Base-by-base conservation (phyloP, 2,329 filamentous ascomycete species). In the Nakataea oryzae region DNA sequence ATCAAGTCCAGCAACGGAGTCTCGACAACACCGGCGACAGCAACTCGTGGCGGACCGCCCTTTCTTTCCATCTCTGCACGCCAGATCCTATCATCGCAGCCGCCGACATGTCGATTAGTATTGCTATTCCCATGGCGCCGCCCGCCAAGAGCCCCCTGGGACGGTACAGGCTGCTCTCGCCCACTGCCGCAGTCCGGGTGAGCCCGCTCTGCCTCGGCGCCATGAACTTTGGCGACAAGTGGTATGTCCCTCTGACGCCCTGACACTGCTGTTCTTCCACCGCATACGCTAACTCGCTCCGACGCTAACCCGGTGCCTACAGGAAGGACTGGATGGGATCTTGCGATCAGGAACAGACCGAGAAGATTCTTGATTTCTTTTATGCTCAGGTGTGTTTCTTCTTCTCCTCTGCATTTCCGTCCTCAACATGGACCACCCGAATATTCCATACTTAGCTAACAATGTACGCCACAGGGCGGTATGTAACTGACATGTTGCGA, bases 331-430 rank as follows among this genome's bases (percentile, higher is more conserved):
- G 77, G 60, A 82, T 91, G 81, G 88, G 88, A 34, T 79, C 80
- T 50, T 89, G 87, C 72, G 79, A 83, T 70, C 84, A 89, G 69
- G 77, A 83, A 59, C 80, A 80, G 1, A 78, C 82, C 1, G 86
- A 89, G 66, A 75, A 78, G 26, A 83, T 91, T 29, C 78, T 91
- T 11, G 87, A 91, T 68, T 84, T 81, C 69, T 90, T 83, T 73
- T 84, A 81, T 63, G 79, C 81, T 7, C 79, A 85, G 27, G 86
- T 74, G 60, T 47, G 29, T 27, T 17, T 28, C 29, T 21, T 24
- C 24, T n/a, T 50, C 41, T 13, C 21, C 6, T 0, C 1, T 13
- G 3, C 6, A 3, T 24, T 2, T 50, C 41, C 7, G 41, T n/a
- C 41, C 21, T 9, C 21, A n/a, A n/a, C n/a, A n/a, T n/a, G n/a